Base-by-base conservation (phyloP, 345 rosid species). In the Mangifera indica region DNA sequence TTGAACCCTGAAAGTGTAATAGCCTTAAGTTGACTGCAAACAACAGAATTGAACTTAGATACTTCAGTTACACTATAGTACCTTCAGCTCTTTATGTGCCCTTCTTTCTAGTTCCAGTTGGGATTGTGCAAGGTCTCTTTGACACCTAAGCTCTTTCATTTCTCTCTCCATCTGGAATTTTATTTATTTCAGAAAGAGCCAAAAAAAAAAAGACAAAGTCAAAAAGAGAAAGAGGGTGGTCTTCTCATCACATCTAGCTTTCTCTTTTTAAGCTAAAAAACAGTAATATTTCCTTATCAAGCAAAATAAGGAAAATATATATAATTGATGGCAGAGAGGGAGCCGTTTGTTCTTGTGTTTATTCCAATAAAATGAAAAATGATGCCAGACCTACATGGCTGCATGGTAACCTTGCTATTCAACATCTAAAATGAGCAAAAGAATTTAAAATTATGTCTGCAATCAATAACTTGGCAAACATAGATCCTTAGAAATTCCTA, bases 71-170 rank as follows among this genome's bases (percentile, higher is more conserved):
- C 55, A 32, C 32, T 40, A 55, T 7, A 51, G 65, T 82, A 93
- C 98, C 96, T 90, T 94, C 42, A 42, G 86, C 77, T 90, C 94
- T 80, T 87, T 89, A 64, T 79, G 77, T 49, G 82, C 79, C 76
- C 82, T 91, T 82, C 88, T 88, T 89, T 91, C 91, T 65, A 72
- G 81, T 74, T 89, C 93, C 78, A 89, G 93, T 63, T 86, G 88
- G 60, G 93, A 85, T 72, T 93, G 84, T 67, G 93, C 96, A 77
- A 82, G 80, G 84, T 93, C 98, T 84, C 98, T 93, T 76, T 93
- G 90, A 60, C 95, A 93, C 83, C 91, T 93, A 74, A 91, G 83
- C 82, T 91, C 98, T 80, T 81, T 92, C 94, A 94, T 85, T 78
- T 92, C 94, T 54, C 77, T 84, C 71, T 81, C 96, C 93, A 93